A percentile compares a stretch with the other conserved stretches of the same genome.
Evolutionary conservation across 371 early-diverging fungal species (phyloP).

Genomic region (Umbelopsis sp.): DNA sequence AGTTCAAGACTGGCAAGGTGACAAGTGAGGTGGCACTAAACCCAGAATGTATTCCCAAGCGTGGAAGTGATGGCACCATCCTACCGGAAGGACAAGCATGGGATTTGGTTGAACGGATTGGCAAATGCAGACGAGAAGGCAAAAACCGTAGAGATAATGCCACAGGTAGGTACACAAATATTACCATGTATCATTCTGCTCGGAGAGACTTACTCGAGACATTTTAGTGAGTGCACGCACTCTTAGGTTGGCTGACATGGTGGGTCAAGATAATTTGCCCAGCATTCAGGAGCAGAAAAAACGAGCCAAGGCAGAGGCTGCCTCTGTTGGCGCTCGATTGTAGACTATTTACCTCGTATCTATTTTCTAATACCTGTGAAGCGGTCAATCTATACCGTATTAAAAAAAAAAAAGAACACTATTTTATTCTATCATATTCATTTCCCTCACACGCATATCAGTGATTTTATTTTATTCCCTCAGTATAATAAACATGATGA

Average conservation of each 20-base stretch:
- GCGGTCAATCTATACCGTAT: not conserved
- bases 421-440: no score
- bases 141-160: slow-evolving; percentile 88
- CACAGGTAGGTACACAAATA: slow-evolving; percentile 53
- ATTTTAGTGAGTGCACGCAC: slow-evolving; percentile 47
- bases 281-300: slow-evolving; percentile 15
- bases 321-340: slow-evolving; percentile 11
- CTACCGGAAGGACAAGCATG: slow-evolving; percentile 71
- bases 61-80: slow-evolving; percentile 50
- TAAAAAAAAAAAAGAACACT: not conserved
- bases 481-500: not conserved
- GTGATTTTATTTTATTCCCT: not conserved
- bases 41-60: slow-evolving; percentile 61
- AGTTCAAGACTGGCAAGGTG: slow-evolving; percentile 50
- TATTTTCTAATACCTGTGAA: not conserved
- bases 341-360: not conserved
- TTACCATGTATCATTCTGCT: no score
- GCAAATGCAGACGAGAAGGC: slow-evolving; percentile 84
- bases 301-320: slow-evolving; percentile 9
- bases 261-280: slow-evolving; percentile 27
- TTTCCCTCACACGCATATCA: not conserved
- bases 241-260: slow-evolving; percentile 48
- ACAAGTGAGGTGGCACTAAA: slow-evolving; percentile 55
- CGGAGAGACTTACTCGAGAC: no score
- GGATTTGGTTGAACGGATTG: slow-evolving; percentile 84